These are phyloP conservation scores for Lentinula novae-zelandiae DNA, from an alignment of 1,284 basidiomycete genomes.

Conservation along the genomic window DNA sequence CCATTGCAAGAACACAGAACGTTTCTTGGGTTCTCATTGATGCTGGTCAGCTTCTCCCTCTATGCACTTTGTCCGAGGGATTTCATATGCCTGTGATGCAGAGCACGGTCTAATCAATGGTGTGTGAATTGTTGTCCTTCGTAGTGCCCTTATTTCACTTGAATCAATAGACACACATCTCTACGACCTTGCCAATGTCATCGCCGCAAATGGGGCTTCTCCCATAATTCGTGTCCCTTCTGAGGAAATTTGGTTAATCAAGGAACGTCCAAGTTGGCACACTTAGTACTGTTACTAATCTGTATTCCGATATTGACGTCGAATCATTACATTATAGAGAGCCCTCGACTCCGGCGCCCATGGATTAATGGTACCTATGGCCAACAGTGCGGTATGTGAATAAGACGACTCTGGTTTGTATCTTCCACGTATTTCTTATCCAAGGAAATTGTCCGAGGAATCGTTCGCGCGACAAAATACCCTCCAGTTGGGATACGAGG, in stretches of 20 bases:
- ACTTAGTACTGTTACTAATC: background rate
- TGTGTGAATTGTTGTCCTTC: constrained; percentile 3
- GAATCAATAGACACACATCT: constrained; percentile 19
- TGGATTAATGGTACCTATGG: constrained; percentile 29
- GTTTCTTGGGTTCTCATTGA: constrained; percentile 26
- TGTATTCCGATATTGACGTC: background rate
- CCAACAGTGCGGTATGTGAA: constrained; percentile 21
- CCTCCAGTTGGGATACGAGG: constrained; percentile 27
- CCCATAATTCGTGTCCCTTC: constrained; percentile 25
- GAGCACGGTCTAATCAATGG: constrained; percentile 26
- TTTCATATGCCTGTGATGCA: constrained; percentile 2
- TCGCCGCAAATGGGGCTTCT: constrained; percentile 23
- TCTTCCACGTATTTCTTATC: background rate
- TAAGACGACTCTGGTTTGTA: background rate
- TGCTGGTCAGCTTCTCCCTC: constrained; percentile 16
- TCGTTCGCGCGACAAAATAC: constrained; percentile 25
- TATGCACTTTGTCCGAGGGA: background rate
- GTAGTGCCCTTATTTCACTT: background rate
- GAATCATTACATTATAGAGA: constrained; percentile 13
- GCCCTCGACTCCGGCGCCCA: constrained; percentile 29
- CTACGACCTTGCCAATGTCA: constrained; percentile 23
- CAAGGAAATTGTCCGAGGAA: constrained; percentile 25
- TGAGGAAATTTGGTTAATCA: constrained; percentile 27
- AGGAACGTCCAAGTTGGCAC: constrained; percentile 12
- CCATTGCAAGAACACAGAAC: constrained; percentile 20